Percentiles rank a stretch among this genome's conserved stretches.
Conservation (phyloP, 345 rosid species). For the Salix caprea region DNA sequence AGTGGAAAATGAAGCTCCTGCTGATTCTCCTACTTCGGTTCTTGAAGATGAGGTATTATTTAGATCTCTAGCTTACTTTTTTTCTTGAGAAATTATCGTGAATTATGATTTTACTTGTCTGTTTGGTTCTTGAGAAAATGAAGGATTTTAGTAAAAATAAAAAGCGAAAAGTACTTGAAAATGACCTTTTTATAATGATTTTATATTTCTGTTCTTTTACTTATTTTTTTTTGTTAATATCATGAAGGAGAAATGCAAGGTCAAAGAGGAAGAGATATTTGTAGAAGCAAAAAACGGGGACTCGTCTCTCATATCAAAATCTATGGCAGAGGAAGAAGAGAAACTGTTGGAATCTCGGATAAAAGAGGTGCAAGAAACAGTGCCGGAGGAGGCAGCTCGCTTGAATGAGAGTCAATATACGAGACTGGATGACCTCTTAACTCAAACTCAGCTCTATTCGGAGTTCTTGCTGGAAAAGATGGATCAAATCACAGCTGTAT, state of each 20-base stretch:
- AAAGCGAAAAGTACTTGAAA: not conserved
- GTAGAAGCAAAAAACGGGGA: slow-evolving; percentile 46
- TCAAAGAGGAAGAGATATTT: slow-evolving; percentile 25
- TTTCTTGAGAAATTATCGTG: too few relatives aligned
- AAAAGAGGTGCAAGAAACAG: slow-evolving; percentile 36
- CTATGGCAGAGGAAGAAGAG: slow-evolving; percentile 69
- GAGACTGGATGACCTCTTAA: slow-evolving; percentile 74
- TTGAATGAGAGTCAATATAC: slow-evolving; percentile 57
- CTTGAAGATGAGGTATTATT: slow-evolving; percentile 65
- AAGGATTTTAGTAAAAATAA: not conserved
- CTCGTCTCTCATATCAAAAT: slow-evolving; percentile 40
- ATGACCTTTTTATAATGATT: not conserved
- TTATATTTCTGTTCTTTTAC: not conserved
- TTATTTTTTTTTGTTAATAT: not conserved
- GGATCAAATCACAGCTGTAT: slow-evolving; percentile 72
- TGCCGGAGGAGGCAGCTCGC: slow-evolving; percentile 30
- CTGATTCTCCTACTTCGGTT: slow-evolving; percentile 85
- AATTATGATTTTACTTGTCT: not conserved
- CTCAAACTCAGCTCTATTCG: slow-evolving; percentile 73
- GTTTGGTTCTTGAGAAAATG: not conserved
- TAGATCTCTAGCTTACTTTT: not conserved
- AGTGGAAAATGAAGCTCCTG: slow-evolving; percentile 41
- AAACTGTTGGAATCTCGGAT: slow-evolving; percentile 47
- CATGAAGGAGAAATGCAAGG: slow-evolving; percentile 18
- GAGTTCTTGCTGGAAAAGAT: slow-evolving; percentile 87